A percentile compares a stretch with the other conserved stretches of the same genome.
phyloP scores from a whole-genome alignment of 129 eudicot species.

The Kitagawia praeruptora region DNA sequence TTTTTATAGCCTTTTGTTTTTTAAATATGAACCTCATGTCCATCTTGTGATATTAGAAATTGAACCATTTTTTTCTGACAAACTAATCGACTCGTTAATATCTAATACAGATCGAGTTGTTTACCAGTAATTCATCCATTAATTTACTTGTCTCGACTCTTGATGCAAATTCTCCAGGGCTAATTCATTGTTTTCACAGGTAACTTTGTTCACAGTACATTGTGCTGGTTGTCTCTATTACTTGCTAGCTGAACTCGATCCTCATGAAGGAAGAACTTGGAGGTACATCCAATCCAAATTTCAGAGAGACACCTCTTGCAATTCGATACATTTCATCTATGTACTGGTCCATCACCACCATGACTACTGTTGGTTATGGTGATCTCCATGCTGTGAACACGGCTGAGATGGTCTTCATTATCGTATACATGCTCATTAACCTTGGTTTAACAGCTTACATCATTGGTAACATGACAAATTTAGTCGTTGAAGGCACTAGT shows the following conservation, averaged over 20 bases:
- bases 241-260: constrained; percentile 75
- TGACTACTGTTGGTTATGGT: constrained; percentile 96
- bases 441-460: constrained; percentile 86
- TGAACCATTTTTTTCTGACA: too few species aligned
- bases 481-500: constrained; percentile 94
- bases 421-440: constrained; percentile 83
- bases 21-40: too few species aligned
- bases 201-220: constrained; percentile 69
- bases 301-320: constrained; percentile 54
- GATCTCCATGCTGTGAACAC: constrained; percentile 86
- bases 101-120: too few species aligned
- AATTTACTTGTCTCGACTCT: too few species aligned
- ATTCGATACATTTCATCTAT: constrained; percentile 64
- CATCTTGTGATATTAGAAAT: too few species aligned
- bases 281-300: constrained; percentile 61
- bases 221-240: constrained; percentile 92
- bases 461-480: constrained; percentile 92
- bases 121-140: too few species aligned
- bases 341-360: constrained; percentile 91
- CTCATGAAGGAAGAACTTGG: constrained; percentile 84
- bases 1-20: not conserved
- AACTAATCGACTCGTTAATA: too few species aligned
- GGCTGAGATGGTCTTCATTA: constrained; percentile 74
- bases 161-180: too few species aligned
- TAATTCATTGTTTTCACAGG: too few species aligned